Evolutionary conservation across 2,329 filamentous ascomycete species (phyloP).

Genomic region (Xylariaceae sp.): DNA sequence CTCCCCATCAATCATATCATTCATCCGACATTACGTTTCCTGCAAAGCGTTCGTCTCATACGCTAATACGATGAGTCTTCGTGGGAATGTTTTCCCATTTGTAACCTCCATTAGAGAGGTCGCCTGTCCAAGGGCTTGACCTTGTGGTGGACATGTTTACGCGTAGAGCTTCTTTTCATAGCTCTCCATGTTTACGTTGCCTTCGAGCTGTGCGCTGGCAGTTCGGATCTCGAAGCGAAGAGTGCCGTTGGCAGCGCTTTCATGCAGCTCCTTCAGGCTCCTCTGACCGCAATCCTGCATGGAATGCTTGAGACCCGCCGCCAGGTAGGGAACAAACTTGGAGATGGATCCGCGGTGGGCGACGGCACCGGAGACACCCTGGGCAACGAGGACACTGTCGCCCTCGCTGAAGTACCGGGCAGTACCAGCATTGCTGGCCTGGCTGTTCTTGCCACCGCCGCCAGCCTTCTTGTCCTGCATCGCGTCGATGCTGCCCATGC

Average conservation of each 20-base stretch:
- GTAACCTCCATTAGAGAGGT: neutral
- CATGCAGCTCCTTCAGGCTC: slow-evolving; percentile 72
- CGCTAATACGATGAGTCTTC: neutral
- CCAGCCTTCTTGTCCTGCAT: slow-evolving; percentile 99
- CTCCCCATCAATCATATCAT: slow-evolving; percentile 11
- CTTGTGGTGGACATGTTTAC: slow-evolving; percentile 36
- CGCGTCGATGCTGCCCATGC: slow-evolving; percentile 97
- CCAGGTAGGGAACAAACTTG: slow-evolving; percentile 94
- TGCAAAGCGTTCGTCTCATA: neutral
- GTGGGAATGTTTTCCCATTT: slow-evolving; percentile 1
- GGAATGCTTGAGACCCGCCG: slow-evolving; percentile 93
- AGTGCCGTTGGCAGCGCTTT: slow-evolving; percentile 64
- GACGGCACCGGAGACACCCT: slow-evolving; percentile 87
- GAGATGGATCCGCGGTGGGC: slow-evolving; percentile 78
- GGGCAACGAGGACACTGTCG: slow-evolving; percentile 88
- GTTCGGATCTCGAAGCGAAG: slow-evolving; percentile 93
- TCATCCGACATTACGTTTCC: slow-evolving; percentile 3
- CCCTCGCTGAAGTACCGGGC: slow-evolving; percentile 98
- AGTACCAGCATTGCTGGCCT: slow-evolving; percentile 87
- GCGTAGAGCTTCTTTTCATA: slow-evolving; percentile 99
- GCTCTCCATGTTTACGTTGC: slow-evolving; percentile 95
- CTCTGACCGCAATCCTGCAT: slow-evolving; percentile 90
- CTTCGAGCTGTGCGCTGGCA: slow-evolving; percentile 90
- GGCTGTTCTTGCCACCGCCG: slow-evolving; percentile 62
- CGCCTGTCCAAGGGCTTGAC: too few relatives aligned